phyloP scores from a whole-genome alignment of 1,284 basidiomycete species.

The Inonotus obliquus region DNA sequence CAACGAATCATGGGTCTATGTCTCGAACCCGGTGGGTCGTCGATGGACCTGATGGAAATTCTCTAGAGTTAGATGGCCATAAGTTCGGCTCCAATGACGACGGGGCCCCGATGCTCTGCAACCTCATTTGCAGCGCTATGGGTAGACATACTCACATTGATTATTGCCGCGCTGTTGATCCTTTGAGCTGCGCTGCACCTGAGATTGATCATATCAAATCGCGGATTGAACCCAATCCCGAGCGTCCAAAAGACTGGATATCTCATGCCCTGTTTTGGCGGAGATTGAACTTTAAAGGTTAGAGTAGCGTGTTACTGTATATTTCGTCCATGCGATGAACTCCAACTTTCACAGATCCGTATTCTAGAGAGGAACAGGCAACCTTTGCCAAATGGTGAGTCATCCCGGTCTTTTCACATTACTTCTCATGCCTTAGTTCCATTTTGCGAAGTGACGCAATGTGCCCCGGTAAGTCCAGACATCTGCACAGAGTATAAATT shows the following conservation, averaged over 20 bases:
- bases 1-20: conserved; percentile 63
- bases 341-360: conserved; percentile 40
- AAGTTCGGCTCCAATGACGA: conserved; percentile 53
- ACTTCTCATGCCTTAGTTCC: not conserved
- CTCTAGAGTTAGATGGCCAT: conserved; percentile 49
- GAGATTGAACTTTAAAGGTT: conserved; percentile 36
- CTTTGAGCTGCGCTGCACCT: conserved; percentile 33
- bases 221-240: conserved; percentile 41
- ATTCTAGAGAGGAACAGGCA: conserved; percentile 47
- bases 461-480: conserved; percentile 41
- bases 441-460: conserved; percentile 38
- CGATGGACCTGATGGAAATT: conserved; percentile 37
- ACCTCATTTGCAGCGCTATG: conserved; percentile 48
- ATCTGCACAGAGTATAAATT: not conserved
- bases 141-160: conserved; percentile 54
- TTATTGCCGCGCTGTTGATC: conserved; percentile 43
- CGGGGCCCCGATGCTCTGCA: conserved; percentile 63
- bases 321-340: not conserved
- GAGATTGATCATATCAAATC: conserved; percentile 44
- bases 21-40: conserved; percentile 50
- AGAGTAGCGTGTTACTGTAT: not conserved
- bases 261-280: conserved; percentile 55
- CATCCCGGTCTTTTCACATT: not conserved
- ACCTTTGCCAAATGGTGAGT: conserved; percentile 47
- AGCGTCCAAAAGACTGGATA: conserved; percentile 47